Percentiles rank a stretch among this genome's conserved stretches.
Conservation (phyloP, 495 filamentous ascomycete species). For the Podospora anserina region DNA sequence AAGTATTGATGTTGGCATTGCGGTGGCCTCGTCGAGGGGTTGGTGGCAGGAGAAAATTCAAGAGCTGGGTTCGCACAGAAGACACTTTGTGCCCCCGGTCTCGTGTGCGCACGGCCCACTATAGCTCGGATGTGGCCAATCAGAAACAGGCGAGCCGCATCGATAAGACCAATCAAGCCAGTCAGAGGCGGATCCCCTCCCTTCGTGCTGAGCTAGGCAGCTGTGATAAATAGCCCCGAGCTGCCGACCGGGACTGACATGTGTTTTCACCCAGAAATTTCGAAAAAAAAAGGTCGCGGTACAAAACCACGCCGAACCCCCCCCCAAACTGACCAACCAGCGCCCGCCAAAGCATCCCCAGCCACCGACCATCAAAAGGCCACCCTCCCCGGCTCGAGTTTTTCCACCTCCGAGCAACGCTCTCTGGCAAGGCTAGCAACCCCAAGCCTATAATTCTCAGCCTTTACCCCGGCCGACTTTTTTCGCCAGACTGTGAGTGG, state of each 20-base stretch:
- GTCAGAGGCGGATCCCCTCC: conserved; percentile 33
- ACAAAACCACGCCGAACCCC: conserved; percentile 19
- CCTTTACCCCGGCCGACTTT: conserved; percentile 25
- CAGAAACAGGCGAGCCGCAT: conserved; percentile 20
- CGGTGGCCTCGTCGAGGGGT: background rate
- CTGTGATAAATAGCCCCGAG: conserved; percentile 41
- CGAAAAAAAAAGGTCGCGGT: conserved; percentile 28
- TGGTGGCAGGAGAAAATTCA: conserved; percentile 13
- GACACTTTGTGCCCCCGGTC: conserved; percentile 25
- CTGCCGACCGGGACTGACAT: conserved; percentile 40
- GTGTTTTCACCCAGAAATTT: conserved; percentile 38
- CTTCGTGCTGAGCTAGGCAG: conserved; percentile 23
- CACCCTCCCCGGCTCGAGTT: conserved; percentile 21
- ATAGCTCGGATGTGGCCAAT: conserved; percentile 25
- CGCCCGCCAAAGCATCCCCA: conserved; percentile 15
- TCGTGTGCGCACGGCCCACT: conserved; percentile 29
- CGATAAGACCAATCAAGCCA: conserved; percentile 29
- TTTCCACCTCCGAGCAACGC: conserved; percentile 26
- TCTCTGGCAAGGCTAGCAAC: conserved; percentile 31
- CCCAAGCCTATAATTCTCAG: conserved; percentile 28
- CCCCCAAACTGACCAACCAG: conserved; percentile 27
- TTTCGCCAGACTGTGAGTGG: conserved; percentile 34
- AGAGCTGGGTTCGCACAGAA: conserved; percentile 19
- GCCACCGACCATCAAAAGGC: conserved; percentile 16
- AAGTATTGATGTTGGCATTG: conserved; percentile 1